A percentile compares a stretch with the other conserved stretches of the same genome.
These are phyloP conservation scores for Ormosia semicastrata DNA, from an alignment of 306 rosid genomes.

Conservation along the genomic window DNA sequence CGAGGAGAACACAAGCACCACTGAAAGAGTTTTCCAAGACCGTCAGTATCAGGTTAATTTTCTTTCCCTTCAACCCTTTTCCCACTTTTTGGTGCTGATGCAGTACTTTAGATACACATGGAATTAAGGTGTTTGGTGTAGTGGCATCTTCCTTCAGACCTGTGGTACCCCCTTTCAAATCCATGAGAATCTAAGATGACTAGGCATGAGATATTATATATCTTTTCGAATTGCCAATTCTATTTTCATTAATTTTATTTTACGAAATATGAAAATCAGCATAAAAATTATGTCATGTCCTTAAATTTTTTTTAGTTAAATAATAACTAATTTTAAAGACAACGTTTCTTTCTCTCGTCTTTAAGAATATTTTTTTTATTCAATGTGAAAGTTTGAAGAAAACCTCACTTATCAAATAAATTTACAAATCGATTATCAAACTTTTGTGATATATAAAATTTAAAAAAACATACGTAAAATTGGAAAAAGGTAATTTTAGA, in stretches of 20 bases:
- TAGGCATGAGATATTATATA: background rate
- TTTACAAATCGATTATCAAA: background rate
- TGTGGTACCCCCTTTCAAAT: background rate
- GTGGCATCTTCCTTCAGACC: background rate
- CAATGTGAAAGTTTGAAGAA: background rate
- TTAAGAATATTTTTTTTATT: background rate
- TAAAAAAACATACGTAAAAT: background rate
- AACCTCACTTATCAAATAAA: background rate
- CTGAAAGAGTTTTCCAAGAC: conserved; percentile 97
- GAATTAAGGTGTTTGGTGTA: background rate
- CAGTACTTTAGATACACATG: background rate
- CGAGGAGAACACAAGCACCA: conserved; percentile 96
- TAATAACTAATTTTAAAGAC: background rate
- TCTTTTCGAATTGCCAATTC: background rate
- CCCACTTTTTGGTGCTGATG: background rate
- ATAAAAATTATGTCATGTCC: background rate
- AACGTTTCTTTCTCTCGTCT: background rate
- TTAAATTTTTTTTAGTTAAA: background rate
- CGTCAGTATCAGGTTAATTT: conserved; percentile 94
- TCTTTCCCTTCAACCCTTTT: background rate
- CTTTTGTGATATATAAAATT: too few relatives aligned
- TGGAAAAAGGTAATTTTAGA: background rate
- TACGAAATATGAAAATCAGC: background rate
- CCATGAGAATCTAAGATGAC: too few relatives aligned
- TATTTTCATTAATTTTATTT: conserved; percentile 12